Percentiles rank a stretch among this genome's conserved stretches.
Conservation (phyloP, 352 stramenopile species). For the Globisporangium okanoganense region DNA sequence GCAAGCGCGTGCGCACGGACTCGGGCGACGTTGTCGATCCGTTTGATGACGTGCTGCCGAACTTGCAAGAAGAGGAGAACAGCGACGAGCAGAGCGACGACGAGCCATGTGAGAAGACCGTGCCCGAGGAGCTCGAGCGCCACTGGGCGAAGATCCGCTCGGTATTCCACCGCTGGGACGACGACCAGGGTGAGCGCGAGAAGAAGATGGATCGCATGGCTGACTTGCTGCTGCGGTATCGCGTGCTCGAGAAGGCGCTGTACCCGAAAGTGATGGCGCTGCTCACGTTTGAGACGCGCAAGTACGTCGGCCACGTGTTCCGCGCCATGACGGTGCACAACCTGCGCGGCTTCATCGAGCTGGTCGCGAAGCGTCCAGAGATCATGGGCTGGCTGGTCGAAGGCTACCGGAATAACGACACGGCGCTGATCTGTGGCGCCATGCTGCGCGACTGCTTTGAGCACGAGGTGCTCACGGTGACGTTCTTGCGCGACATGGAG, state of each 20-base stretch:
- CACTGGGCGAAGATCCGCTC: constrained; percentile 72
- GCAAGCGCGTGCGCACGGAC: constrained; percentile 23
- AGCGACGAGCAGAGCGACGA: constrained; percentile 51
- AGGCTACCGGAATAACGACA: constrained; percentile 70
- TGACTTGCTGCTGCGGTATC: constrained; percentile 66
- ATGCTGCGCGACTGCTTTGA: constrained; percentile 85
- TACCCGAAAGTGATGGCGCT: constrained; percentile 63
- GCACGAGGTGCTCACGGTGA: constrained; percentile 47
- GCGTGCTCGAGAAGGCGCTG: constrained; percentile 69
- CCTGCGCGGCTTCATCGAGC: constrained; percentile 53
- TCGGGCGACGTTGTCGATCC: constrained; percentile 21
- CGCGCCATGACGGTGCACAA: constrained; percentile 75
- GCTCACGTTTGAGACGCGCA: constrained; percentile 81
- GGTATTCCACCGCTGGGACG: constrained; percentile 75
- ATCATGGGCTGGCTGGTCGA: constrained; percentile 74
- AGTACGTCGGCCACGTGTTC: constrained; percentile 78
- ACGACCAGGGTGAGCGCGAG: constrained; percentile 60
- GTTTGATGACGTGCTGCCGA: constrained; percentile 19
- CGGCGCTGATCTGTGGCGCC: constrained; percentile 66
- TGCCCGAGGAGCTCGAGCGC: constrained; percentile 69
- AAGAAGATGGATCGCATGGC: constrained; percentile 82
- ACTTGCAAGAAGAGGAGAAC: constrained; percentile 39
- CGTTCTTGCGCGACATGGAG: constrained; percentile 61
- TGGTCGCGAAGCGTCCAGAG: constrained; percentile 52
- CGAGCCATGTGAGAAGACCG: constrained; percentile 54